A percentile compares a stretch with the other conserved stretches of the same genome.
phyloP scores from a whole-genome alignment of 441 rosid species.

The Erodium trifolium region DNA sequence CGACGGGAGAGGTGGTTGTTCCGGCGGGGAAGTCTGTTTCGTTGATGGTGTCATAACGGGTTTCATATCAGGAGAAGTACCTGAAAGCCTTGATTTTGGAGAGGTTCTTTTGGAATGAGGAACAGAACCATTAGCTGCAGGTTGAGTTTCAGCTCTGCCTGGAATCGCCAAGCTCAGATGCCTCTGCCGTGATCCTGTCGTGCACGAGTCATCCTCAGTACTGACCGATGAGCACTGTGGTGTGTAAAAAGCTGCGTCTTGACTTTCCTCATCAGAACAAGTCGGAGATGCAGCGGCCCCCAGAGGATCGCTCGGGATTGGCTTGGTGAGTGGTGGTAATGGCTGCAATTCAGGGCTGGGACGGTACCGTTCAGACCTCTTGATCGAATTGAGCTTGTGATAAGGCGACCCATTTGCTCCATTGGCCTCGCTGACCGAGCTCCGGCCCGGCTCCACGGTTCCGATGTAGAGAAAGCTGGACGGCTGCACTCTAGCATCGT shows the following conservation, averaged over 20 bases:
- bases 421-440: conserved; percentile 35
- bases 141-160: conserved; percentile 8
- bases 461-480: conserved; percentile 82
- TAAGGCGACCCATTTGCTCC: conserved; percentile 60
- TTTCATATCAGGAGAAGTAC: conserved; percentile 79
- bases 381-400: conserved; percentile 53
- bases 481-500: conserved; percentile 52
- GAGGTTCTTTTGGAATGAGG: conserved; percentile 90
- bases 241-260: conserved; percentile 54
- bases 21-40: conserved; percentile 32
- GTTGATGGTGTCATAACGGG: conserved; percentile 75
- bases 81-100: conserved; percentile 52
- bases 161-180: not conserved
- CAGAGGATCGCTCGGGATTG: conserved; percentile 33
- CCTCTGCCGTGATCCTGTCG: conserved; percentile 21
- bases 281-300: conserved; percentile 23
- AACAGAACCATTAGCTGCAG: conserved; percentile 23
- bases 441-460: conserved; percentile 61
- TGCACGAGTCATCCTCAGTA: conserved; percentile 53
- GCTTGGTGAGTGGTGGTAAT: conserved; percentile 57
- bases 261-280: conserved; percentile 56
- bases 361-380: conserved; percentile 74
- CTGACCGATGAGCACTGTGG: conserved; percentile 65
- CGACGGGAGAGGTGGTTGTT: conserved; percentile 26
- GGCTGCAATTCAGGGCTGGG: conserved; percentile 98